phyloP scores from a whole-genome alignment of 2,329 filamentous ascomycete species.

The Paecilomyces sp. region DNA sequence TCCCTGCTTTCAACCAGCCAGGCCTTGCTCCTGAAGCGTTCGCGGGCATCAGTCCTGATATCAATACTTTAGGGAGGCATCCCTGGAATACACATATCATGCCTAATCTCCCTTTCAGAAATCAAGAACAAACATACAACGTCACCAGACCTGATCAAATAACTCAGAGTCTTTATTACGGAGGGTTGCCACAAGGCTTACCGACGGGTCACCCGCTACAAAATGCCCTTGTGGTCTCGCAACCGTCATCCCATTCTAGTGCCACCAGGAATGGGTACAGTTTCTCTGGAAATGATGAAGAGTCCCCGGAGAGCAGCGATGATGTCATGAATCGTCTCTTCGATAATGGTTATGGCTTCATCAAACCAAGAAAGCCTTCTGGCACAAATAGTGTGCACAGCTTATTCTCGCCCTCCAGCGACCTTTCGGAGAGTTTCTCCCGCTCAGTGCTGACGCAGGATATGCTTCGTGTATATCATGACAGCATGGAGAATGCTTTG shows the following conservation, averaged over 20 bases:
- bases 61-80: not conserved
- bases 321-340: not conserved
- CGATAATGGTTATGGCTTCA: not conserved
- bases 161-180: not conserved
- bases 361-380: not conserved
- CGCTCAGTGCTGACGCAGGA: slow-evolving; percentile 30
- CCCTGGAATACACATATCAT: not conserved
- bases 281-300: not conserved
- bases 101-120: not conserved
- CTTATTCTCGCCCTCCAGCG: not conserved
- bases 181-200: not conserved
- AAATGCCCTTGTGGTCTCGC: not conserved
- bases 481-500: slow-evolving; percentile 39
- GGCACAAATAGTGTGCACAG: not conserved
- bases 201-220: not conserved
- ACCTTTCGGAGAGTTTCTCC: slow-evolving; percentile 26
- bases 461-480: slow-evolving; percentile 37
- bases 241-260: not conserved
- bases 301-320: not conserved
- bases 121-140: not conserved
- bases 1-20: not conserved
- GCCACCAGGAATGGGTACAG: not conserved
- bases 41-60: not conserved
- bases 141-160: not conserved
- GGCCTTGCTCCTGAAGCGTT: not conserved